Evolutionary conservation across 2,329 filamentous ascomycete genomes (phyloP), one percentile per base, ranked within the genome.

Genomic region (Alternaria sp.): DNA sequence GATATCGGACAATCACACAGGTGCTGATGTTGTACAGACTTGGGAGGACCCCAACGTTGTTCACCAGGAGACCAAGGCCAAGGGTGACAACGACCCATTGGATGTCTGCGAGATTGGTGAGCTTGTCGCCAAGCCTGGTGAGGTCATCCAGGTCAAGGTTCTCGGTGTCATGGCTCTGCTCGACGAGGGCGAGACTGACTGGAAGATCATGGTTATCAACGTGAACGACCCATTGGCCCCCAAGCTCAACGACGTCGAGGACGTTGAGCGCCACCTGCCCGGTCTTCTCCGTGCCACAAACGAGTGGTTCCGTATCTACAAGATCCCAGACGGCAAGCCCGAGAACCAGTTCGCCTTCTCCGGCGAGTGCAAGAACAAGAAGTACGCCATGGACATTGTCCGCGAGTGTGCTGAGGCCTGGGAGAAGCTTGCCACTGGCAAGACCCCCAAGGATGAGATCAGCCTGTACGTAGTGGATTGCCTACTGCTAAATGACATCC

Each of bases 231-330:
- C 95, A 72, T 87, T 99, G 68, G 95, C 95, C 59, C 84, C 92
- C 78, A 97, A 97, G 89, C 91, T 99, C 80, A 94, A 99, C 85
- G 94, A 98, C 81, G 90, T 98, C 67, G 95, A 98, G 88, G 95
- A 99, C 80, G 95, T 99, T 73, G 95, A 99, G 89, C 91, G 94
- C 79, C 95, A 98, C 86, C 90, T 99, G 60, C 95, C 95, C 63
- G 95, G 95, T 75, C 92, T 99, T 62, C 88, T 99, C 81, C 92
- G 95, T 73, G 95, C 95, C 79, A 98, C 94, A 80, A 99, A 99
- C 80, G 95, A 99, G 87, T 99, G 95, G 95, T 99, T 99, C 93
- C 93, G 95, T 83, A 99, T 99, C 89, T 99, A 99, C 91, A 99
- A 99, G 89, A 99, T 99, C 84, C 95, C 95, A 80, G 95, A 99